phyloP scores from a whole-genome alignment of 257 asterid genomes.

The Agastache rugosa region DNA sequence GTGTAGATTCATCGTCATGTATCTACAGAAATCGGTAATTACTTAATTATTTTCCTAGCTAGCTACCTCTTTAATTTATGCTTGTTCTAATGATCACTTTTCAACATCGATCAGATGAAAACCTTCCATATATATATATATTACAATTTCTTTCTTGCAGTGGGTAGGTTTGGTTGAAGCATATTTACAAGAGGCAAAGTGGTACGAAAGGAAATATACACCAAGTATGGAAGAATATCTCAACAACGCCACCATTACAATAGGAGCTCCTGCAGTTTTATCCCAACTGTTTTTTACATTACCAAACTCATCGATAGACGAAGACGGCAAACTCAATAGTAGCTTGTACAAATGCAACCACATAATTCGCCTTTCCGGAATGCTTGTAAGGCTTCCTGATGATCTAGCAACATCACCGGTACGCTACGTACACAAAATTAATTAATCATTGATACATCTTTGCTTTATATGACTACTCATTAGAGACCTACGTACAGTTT shows the following conservation, averaged over 20 bases:
- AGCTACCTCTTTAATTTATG: not conserved
- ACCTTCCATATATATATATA: no score
- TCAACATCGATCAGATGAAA: no score
- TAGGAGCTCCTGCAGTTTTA: conserved; percentile 38
- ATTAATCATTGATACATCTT: not conserved
- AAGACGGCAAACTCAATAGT: conserved; percentile 26
- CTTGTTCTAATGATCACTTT: no score
- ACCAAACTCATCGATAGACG: conserved; percentile 38
- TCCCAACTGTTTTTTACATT: conserved; percentile 38
- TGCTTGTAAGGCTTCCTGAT: not conserved
- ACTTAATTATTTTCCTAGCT: not conserved
- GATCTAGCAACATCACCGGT: not conserved
- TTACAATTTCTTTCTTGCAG: conserved; percentile 8
- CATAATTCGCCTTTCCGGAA: not conserved
- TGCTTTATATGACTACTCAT: no score
- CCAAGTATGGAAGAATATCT: conserved; percentile 54
- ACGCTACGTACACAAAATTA: not conserved
- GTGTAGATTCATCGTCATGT: not conserved
- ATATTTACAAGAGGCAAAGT: conserved; percentile 45
- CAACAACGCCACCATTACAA: conserved; percentile 48
- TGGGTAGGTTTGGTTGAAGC: conserved; percentile 43
- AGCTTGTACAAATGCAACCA: conserved; percentile 33
- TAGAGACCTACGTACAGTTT: no score
- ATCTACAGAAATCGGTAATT: not conserved
- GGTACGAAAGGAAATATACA: conserved; percentile 40